A percentile compares a stretch with the other conserved stretches of the same genome.
Conservation (phyloP, 306 rosid genomes). For the Cucurbita ficifolia region DNA sequence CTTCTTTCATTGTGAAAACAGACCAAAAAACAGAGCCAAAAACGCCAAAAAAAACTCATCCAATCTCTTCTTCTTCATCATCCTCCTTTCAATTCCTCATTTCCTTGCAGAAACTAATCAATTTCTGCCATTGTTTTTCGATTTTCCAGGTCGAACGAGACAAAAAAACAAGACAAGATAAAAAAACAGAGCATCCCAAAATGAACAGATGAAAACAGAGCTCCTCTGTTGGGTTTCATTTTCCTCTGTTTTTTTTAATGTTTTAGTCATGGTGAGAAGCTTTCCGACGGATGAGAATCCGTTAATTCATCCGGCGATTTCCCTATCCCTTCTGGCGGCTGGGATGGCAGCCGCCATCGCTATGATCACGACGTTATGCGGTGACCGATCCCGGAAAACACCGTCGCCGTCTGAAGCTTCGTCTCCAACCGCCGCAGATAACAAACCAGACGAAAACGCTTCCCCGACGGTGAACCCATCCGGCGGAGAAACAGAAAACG, state of each 20-base stretch:
- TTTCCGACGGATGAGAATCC: slow-evolving; percentile 24
- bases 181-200: neutral
- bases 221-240: neutral
- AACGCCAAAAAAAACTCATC: neutral
- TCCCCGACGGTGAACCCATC: neutral
- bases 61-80: neutral
- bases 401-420: neutral
- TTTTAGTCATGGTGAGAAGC: slow-evolving; percentile 50
- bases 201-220: neutral
- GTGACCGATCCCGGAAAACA: slow-evolving; percentile 20
- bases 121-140: neutral
- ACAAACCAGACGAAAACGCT: neutral
- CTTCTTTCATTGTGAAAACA: neutral
- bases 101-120: neutral
- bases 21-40: too few relatives aligned
- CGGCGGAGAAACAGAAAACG: neutral
- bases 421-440: neutral
- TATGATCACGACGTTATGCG: slow-evolving; percentile 38
- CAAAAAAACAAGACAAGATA: too few relatives aligned
- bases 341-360: slow-evolving; percentile 43
- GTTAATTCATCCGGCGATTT: slow-evolving; percentile 27
- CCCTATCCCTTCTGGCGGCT: slow-evolving; percentile 24
- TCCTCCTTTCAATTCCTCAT: slow-evolving; percentile 1
- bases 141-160: too few relatives aligned
- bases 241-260: slow-evolving; percentile 6